These are phyloP conservation scores for Pseudevernia furfuracea DNA, from an alignment of 495 filamentous ascomycete species.

Conservation along the genomic window DNA sequence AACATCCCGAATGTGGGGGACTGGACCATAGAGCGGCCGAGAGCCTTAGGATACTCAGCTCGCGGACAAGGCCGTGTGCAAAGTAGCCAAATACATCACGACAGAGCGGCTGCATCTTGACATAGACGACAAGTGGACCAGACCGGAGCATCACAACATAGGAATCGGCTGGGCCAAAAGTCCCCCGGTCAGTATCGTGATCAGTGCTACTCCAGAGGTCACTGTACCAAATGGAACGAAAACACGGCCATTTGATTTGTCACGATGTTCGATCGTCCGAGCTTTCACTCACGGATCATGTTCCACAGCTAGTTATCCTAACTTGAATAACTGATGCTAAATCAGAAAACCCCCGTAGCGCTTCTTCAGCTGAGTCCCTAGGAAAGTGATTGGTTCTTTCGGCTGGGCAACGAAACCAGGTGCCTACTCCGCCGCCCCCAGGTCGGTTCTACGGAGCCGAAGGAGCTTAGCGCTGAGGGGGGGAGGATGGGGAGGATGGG, in stretches of 20 bases:
- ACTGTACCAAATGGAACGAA: neutral
- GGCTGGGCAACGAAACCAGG: slow-evolving; percentile 7
- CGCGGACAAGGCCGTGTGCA: neutral
- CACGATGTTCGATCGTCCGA: no score
- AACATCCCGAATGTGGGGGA: no score
- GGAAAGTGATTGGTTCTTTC: neutral
- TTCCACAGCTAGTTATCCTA: neutral
- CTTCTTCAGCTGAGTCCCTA: neutral
- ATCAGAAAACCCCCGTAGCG: neutral
- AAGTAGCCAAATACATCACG: slow-evolving; percentile 10
- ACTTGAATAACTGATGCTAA: neutral
- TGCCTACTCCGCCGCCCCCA: neutral
- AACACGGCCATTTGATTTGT: neutral
- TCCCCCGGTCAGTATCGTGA: slow-evolving; percentile 7
- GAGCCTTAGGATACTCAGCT: neutral
- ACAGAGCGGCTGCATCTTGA: slow-evolving; percentile 3
- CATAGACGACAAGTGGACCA: neutral
- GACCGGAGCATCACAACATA: neutral
- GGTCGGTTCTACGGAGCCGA: no score
- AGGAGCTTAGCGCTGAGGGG: no score
- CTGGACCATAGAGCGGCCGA: no score
- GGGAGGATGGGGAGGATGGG: neutral
- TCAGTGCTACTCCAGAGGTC: slow-evolving; percentile 4
- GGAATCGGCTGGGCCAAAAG: neutral
- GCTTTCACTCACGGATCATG: neutral